A percentile compares a stretch with the other conserved stretches of the same genome.
These are phyloP conservation scores for Apiospora koreana DNA, from an alignment of 2,329 filamentous ascomycete genomes.

Conservation along the genomic window DNA sequence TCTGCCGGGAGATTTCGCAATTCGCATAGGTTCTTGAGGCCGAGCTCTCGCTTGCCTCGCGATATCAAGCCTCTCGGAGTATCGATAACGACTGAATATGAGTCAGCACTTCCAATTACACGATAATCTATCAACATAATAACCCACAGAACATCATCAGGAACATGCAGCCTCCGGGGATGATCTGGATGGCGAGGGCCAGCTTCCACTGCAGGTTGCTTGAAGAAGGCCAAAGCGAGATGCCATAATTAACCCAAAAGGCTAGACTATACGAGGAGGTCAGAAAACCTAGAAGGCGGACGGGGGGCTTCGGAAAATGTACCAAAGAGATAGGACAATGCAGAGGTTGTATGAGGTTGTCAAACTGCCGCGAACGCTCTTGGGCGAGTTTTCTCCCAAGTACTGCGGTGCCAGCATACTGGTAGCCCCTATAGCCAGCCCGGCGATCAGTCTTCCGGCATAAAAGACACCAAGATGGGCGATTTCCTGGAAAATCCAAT, in stretches of 20 bases:
- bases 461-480: slow-evolving; percentile 36
- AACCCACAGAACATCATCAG: slow-evolving; percentile 32
- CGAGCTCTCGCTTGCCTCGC: slow-evolving; percentile 35
- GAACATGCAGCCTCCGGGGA: slow-evolving; percentile 38
- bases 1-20: slow-evolving; percentile 39
- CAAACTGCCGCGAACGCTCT: slow-evolving; percentile 40
- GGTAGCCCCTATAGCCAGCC: slow-evolving; percentile 35
- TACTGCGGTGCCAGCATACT: slow-evolving; percentile 41
- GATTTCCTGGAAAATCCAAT: slow-evolving; percentile 23
- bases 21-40: slow-evolving; percentile 37
- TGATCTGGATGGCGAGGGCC: slow-evolving; percentile 38
- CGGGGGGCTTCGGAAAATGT: slow-evolving; percentile 14
- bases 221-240: slow-evolving; percentile 18
- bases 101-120: not conserved
- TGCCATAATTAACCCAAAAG: slow-evolving; percentile 27
- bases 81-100: slow-evolving; percentile 29
- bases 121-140: not conserved
- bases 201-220: slow-evolving; percentile 38
- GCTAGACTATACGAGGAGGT: slow-evolving; percentile 15
- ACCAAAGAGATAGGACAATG: slow-evolving; percentile 35
- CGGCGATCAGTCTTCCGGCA: slow-evolving; percentile 37
- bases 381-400: slow-evolving; percentile 40
- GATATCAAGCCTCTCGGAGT: slow-evolving; percentile 38
- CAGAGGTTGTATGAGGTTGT: slow-evolving; percentile 42
- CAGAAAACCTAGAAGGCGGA: slow-evolving; percentile 10